phyloP scores from a whole-genome alignment of 2,329 filamentous ascomycete genomes.

The Achaetomium macrosporum region DNA sequence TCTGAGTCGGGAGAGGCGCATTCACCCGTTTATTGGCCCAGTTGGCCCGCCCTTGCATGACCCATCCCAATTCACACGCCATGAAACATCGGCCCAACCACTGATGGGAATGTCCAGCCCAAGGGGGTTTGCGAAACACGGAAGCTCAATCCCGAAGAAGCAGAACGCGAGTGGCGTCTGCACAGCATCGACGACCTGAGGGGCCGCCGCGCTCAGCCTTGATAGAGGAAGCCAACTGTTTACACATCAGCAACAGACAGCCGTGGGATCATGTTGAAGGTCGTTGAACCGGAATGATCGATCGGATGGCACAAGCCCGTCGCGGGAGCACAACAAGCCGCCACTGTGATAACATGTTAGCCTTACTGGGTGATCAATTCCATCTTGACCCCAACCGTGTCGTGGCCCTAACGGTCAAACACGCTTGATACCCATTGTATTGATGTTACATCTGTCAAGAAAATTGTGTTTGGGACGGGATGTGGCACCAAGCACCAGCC shows the following conservation, averaged over 20 bases:
- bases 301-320: background rate
- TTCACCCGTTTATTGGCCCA: constrained; percentile 3
- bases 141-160: constrained; percentile 10
- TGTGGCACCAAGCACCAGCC: background rate
- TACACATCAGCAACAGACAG: background rate
- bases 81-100: constrained; percentile 14
- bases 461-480: background rate
- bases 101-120: background rate
- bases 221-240: no score
- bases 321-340: background rate
- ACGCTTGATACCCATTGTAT: background rate
- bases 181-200: constrained; percentile 3
- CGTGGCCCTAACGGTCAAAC: background rate
- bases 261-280: background rate
- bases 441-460: background rate
- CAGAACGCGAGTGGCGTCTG: constrained; percentile 8
- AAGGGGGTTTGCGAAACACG: constrained; percentile 14
- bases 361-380: background rate
- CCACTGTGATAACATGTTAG: background rate
- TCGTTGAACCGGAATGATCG: no score
- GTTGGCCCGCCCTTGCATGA: constrained; percentile 2
- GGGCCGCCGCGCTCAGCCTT: no score
- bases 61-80: background rate
- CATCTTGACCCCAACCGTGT: background rate
- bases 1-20: background rate